Evolutionary conservation across 371 early-diverging fungal genomes (phyloP), one percentile per base, ranked within the genome.

Genomic region (Mucor velutinosus): DNA sequence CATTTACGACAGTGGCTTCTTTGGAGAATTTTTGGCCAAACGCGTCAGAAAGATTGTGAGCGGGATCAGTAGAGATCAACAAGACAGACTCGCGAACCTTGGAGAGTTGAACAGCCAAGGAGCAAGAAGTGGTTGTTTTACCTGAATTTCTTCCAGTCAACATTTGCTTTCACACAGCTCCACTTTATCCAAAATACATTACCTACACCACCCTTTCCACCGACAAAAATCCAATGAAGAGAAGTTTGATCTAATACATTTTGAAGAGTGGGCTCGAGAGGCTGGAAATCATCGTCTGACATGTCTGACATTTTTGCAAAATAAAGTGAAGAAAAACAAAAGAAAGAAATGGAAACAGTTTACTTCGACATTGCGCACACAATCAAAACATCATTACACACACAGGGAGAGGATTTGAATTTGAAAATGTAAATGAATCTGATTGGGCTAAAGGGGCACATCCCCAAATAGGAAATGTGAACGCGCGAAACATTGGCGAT

Each of bases 141-240:
- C 89, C 89, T 89, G 25, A 41, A 1, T 30, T 15, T n/a, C 25
- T 7, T 39, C 25, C 15, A 25, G 21, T 21, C 30, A 62, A 23
- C 61, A 68, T 73, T 66, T 69, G 32, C 71, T 74, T 25, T 72
- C 78, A 17, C 77, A 72, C 15, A 32, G 35, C 32, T 61, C 51
- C 27, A 30, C 27, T 30, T 43, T 57, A 62, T 73, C 5, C 11
- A 32, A 15, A n/a, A 37, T 37, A 37, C 37, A 37, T 37, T 97
- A 82, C 98, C 99, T 68, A 99, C 98, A 78, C 99, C 99, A 69
- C 99, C 99, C 81, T 99, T 99, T 67, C 98, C 98, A 72, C 98
- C 99, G 51, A 97, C 97, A 84, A 99, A 99, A 70, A 99, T 95
- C 98, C 98, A 99, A 59, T 95, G 91, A 51, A 98, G 87, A 19